Evolutionary conservation across 2,329 filamentous ascomycete species (phyloP).

Genomic region (Dactylellina cionopaga): DNA sequence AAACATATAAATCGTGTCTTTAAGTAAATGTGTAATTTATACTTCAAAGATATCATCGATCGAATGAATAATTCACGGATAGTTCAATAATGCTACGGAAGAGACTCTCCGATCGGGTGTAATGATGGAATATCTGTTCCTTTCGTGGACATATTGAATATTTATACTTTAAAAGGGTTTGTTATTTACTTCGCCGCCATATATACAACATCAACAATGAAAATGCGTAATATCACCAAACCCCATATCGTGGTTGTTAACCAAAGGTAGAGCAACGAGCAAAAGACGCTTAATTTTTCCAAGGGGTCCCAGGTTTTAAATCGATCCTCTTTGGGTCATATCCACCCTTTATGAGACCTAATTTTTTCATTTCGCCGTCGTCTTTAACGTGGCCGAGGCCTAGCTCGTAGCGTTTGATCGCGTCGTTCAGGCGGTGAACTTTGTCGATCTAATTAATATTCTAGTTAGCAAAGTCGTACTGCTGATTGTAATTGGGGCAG

Average conservation of each 20-base stretch:
- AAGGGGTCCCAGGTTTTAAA: constrained; percentile 19
- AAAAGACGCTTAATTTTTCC: constrained; percentile 30
- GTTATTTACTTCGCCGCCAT: too few species aligned
- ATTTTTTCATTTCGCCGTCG: constrained; percentile 19
- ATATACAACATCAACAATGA: too few species aligned
- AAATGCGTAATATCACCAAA: neutral
- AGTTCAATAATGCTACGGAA: too few species aligned
- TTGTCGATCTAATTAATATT: constrained; percentile 24
- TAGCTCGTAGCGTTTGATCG: constrained; percentile 41
- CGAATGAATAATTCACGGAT: too few species aligned
- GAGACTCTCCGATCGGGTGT: too few species aligned
- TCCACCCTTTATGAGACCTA: constrained; percentile 38
- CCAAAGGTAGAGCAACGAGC: neutral
- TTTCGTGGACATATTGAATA: too few species aligned
- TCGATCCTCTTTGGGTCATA: constrained; percentile 35
- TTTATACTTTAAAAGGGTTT: too few species aligned
- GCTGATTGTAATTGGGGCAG: neutral
- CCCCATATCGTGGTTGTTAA: neutral
- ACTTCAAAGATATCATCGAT: too few species aligned
- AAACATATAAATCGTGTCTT: too few species aligned
- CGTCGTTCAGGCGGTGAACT: constrained; percentile 37
- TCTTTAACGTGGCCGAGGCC: constrained; percentile 35
- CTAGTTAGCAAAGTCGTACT: neutral
- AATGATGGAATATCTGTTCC: too few species aligned
- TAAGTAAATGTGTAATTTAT: too few species aligned